Percentiles rank a stretch among this genome's conserved stretches.
phyloP scores from a whole-genome alignment of 2,329 filamentous ascomycete species.

The Scopulariopsis brevicaulis region DNA sequence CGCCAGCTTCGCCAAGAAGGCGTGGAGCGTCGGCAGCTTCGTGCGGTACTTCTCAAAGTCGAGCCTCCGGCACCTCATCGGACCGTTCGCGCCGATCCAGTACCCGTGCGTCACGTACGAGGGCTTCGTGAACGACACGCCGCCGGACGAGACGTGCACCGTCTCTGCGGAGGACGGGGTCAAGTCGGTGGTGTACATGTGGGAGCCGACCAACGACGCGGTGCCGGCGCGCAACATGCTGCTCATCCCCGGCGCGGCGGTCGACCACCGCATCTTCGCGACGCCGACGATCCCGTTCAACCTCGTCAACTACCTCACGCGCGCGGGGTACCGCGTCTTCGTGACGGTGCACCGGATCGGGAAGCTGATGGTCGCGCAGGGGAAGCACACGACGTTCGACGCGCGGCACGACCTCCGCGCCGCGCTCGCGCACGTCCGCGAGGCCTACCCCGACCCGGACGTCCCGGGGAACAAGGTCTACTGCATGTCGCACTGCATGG shows the following conservation, averaged over 20 bases:
- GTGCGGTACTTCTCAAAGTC: constrained; percentile 43
- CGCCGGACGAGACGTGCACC: constrained; percentile 26
- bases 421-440: constrained; percentile 39
- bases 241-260: constrained; percentile 50
- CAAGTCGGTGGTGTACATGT: constrained; percentile 40
- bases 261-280: constrained; percentile 52
- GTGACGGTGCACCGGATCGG: constrained; percentile 47
- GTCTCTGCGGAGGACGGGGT: constrained; percentile 41
- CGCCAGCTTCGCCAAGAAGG: constrained; percentile 28
- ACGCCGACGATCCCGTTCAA: constrained; percentile 53
- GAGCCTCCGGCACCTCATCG: constrained; percentile 39
- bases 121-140: constrained; percentile 41
- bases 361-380: constrained; percentile 33
- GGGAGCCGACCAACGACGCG: constrained; percentile 33
- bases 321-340: constrained; percentile 49
- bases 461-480: constrained; percentile 31
- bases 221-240: constrained; percentile 37
- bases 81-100: constrained; percentile 42
- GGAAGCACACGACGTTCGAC: constrained; percentile 48
- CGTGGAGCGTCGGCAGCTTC: constrained; percentile 35
- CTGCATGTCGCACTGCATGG: constrained; percentile 52
- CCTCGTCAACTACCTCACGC: constrained; percentile 50
- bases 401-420: constrained; percentile 47
- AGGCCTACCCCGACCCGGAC: constrained; percentile 16
- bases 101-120: constrained; percentile 35